A percentile compares a stretch with the other conserved stretches of the same genome.
phyloP scores from a whole-genome alignment of 1,139 yeast genomes.

The Taiozyma sp. region DNA sequence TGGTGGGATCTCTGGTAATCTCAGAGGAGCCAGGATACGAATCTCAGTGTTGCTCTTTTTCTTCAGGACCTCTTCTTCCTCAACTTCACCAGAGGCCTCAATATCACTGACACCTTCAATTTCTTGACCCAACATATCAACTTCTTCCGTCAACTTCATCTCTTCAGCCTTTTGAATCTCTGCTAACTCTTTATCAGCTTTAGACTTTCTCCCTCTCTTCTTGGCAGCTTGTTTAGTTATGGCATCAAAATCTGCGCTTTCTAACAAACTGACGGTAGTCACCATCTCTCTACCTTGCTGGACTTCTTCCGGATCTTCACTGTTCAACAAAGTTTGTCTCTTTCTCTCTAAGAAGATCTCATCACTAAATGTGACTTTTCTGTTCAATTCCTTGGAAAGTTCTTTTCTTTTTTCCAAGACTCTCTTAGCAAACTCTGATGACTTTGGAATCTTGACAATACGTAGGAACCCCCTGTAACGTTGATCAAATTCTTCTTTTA shows the following conservation, averaged over 20 bases:
- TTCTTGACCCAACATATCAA: slow-evolving; percentile 6
- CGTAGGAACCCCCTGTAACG: slow-evolving; percentile 73
- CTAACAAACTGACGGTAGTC: slow-evolving; percentile 71
- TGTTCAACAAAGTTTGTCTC: slow-evolving; percentile 50
- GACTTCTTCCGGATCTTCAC: slow-evolving; percentile 44
- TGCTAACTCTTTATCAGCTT: slow-evolving; percentile 3
- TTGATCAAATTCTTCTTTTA: slow-evolving; percentile 73
- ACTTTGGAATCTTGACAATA: slow-evolving; percentile 47
- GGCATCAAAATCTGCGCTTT: slow-evolving; percentile 26
- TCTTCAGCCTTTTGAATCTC: slow-evolving; percentile 6
- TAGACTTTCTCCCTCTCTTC: slow-evolving; percentile 6
- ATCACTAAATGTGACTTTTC: slow-evolving; percentile 60
- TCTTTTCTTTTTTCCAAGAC: slow-evolving; percentile 47
- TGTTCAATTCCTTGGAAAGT: slow-evolving; percentile 44
- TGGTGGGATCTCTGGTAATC: slow-evolving; percentile 68
- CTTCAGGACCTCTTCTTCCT: slow-evolving; percentile 10
- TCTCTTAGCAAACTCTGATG: slow-evolving; percentile 46
- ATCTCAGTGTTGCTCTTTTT: slow-evolving; percentile 24
- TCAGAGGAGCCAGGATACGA: slow-evolving; percentile 51
- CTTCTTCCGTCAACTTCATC: not conserved
- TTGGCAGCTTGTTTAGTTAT: slow-evolving; percentile 7
- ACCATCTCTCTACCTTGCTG: slow-evolving; percentile 52
- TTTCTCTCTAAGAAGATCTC: slow-evolving; percentile 68
- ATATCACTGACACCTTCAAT: slow-evolving; percentile 2
- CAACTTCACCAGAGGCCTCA: not conserved